Evolutionary conservation across 2,329 filamentous ascomycete genomes (phyloP).

Genomic region (Didymella keratinophila): DNA sequence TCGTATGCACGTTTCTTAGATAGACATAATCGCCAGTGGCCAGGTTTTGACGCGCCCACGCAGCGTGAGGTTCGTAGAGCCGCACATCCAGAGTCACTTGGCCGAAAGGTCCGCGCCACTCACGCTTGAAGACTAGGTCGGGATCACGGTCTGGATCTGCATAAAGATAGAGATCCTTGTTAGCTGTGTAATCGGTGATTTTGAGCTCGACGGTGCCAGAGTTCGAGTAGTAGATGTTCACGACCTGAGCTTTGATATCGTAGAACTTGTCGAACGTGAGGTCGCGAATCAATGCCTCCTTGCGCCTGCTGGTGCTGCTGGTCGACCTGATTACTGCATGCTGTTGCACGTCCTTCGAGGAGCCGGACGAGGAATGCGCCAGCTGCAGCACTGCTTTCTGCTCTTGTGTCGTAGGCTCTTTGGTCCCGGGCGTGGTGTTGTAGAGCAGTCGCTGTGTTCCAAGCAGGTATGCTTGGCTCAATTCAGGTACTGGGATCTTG

Average conservation of each 20-base stretch:
- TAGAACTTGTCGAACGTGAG: conserved; percentile 65
- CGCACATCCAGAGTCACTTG: conserved; percentile 75
- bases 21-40: conserved; percentile 67
- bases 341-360: conserved; percentile 26
- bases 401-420: conserved; percentile 26
- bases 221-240: conserved; percentile 59
- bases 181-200: conserved; percentile 50
- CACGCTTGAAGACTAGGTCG: conserved; percentile 38
- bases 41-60: conserved; percentile 64
- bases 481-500: conserved; percentile 30
- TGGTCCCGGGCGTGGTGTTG: conserved; percentile 9
- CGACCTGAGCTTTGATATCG: conserved; percentile 76
- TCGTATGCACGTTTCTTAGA: conserved; percentile 77
- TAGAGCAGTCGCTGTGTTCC: conserved; percentile 27
- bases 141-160: conserved; percentile 45
- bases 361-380: conserved; percentile 32
- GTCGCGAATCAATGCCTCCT: conserved; percentile 68
- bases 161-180: conserved; percentile 69
- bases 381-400: conserved; percentile 37
- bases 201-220: conserved; percentile 49
- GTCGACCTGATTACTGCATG: conserved; percentile 17
- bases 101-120: conserved; percentile 80
- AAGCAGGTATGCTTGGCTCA: conserved; percentile 29
- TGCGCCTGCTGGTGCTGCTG: conserved; percentile 21
- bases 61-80: conserved; percentile 73